These are phyloP conservation scores for Sesbania bispinosa DNA, from an alignment of 306 rosid species.

Conservation along the genomic window DNA sequence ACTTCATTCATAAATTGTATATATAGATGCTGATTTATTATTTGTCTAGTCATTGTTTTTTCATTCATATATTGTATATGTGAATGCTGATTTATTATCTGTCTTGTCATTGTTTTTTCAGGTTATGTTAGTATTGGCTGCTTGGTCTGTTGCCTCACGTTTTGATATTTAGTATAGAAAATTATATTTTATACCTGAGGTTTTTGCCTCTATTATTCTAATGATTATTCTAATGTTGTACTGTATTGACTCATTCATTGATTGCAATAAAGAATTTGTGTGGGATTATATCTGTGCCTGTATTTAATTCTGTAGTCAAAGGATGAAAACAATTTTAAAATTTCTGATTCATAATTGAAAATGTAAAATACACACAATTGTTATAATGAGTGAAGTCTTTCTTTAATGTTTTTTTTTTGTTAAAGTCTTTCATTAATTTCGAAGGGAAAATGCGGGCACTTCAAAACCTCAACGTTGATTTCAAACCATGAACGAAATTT, in stretches of 20 bases:
- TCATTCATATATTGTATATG: too few species aligned
- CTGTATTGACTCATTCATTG: conserved; percentile 22
- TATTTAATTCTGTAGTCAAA: not conserved
- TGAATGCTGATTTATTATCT: not conserved
- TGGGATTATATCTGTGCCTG: conserved; percentile 8
- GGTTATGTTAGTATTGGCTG: conserved; percentile 32
- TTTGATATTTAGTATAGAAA: conserved; percentile 32
- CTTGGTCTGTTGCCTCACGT: conserved; percentile 24
- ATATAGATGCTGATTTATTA: too few species aligned
- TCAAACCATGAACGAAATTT: too few species aligned
- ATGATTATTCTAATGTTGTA: conserved; percentile 25
- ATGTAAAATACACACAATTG: too few species aligned
- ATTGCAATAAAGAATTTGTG: conserved; percentile 25
- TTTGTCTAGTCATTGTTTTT: too few species aligned
- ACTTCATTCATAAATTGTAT: too few species aligned
- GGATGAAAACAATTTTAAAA: too few species aligned
- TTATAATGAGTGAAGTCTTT: too few species aligned
- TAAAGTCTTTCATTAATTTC: not conserved
- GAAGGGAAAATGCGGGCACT: not conserved
- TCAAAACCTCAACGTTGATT: too few species aligned
- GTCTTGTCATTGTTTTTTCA: conserved; percentile 23
- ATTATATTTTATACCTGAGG: conserved; percentile 17
- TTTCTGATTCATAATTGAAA: too few species aligned
- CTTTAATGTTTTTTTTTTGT: too few species aligned
- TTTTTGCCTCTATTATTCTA: conserved; percentile 14